Base-by-base conservation (phyloP, 1,284 basidiomycete genomes). In the Apiotrichum gracile region DNA sequence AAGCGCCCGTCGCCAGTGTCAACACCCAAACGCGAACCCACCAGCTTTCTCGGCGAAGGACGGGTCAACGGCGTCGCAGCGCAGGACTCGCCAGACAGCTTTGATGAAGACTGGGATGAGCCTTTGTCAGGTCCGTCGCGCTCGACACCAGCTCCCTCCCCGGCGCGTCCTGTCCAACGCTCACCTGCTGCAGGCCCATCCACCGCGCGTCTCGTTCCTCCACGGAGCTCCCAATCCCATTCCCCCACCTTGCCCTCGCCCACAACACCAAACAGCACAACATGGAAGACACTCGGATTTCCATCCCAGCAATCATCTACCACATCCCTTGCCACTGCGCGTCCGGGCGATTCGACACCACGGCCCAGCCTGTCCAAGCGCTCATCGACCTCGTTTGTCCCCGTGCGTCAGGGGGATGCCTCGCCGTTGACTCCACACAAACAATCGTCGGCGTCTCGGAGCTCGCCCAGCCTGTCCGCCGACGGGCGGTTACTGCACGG, bases 21-120 rank as follows among this genome's bases (percentile, higher is more conserved):
- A n/a, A 52, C 51, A 33, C 43, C 48, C 4, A 54, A 54, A 19
- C 52, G 47, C 31, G 44, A 47, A 4, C 22, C 16, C 2, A 17
- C 17, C 4, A 31, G 38, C 12, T 39, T 48, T 2, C 19, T 42
- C 33, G 44, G 39, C 34, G 49, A 50, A 38, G 45, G 49, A 27
- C 51, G 51, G 31, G 26, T 29, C 42, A 49, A 49, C 24, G 45
- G 22, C 40, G 8, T 34, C 22, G 16, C 31, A 5, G 19, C n/a
- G 25, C 19, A 39, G 27, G 57, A 54, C 26, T 49, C 47, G 31
- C 54, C 54, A 17, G 57, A 59, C 38, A 52, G 51, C 41, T 56
- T 53, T 40, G 54, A 53, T n/a, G 57, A 59, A 21, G 57, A 59
- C 38, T 59, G 57, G 57, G 57, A 59, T n/a, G 55, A 53, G 26